phyloP scores from a whole-genome alignment of 345 rosid genomes.

The Theobroma cacao region DNA sequence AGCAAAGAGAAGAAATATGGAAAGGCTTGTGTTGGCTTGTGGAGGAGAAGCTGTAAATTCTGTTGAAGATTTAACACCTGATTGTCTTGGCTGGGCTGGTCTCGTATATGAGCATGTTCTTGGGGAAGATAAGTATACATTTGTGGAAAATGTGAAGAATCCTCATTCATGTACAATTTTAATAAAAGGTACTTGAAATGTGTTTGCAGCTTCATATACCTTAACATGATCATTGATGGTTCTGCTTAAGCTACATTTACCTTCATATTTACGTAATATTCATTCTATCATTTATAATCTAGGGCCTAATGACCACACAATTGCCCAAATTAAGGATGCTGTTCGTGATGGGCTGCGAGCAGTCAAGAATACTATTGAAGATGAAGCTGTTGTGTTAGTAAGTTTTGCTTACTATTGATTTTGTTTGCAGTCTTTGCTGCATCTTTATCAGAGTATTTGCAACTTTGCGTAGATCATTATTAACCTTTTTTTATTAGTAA shows the following conservation, averaged over 20 bases:
- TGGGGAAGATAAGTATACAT: constrained; percentile 95
- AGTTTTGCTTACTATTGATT: constrained; percentile 19
- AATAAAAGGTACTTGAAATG: constrained; percentile 63
- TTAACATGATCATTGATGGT: background rate
- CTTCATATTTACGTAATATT: background rate
- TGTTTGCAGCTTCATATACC: background rate
- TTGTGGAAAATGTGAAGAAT: constrained; percentile 93
- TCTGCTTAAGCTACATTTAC: background rate
- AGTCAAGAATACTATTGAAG: constrained; percentile 93
- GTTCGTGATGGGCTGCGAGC: constrained; percentile 95
- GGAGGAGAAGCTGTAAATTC: constrained; percentile 98
- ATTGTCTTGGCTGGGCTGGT: constrained; percentile 98
- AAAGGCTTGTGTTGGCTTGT: constrained; percentile 89
- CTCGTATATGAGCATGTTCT: constrained; percentile 90
- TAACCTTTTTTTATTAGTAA: background rate
- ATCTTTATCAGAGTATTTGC: background rate
- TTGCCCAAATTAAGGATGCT: constrained; percentile 97
- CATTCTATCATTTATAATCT: constrained; percentile 8
- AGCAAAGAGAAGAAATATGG: constrained; percentile 99
- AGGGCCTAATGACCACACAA: constrained; percentile 98
- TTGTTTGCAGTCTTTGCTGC: background rate
- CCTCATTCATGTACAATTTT: constrained; percentile 90
- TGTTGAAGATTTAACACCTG: constrained; percentile 81
- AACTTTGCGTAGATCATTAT: background rate
- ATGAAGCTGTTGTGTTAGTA: constrained; percentile 87